Base-by-base conservation (phyloP, 2,329 filamentous ascomycete genomes). In the Nemania sp. region DNA sequence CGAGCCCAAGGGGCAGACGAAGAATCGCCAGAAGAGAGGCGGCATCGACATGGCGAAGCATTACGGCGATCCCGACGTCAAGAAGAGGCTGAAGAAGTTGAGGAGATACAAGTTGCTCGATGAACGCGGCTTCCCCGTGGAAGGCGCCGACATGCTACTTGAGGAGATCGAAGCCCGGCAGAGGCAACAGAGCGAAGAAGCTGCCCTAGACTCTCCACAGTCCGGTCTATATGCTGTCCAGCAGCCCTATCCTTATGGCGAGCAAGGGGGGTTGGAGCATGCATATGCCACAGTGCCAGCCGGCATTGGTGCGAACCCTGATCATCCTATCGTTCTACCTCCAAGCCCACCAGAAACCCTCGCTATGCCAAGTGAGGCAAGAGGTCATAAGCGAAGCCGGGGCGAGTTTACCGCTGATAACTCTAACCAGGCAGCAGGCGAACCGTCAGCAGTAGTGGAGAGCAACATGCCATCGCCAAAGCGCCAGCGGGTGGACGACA, bases 31-130 rank as follows among this genome's bases (percentile, higher is more conserved):
- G 21, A 53, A 39, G 4, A 53, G 70, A 17, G 53, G 29, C 2
- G 70, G 69, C 2, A 49, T 63, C 17, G 68, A 70, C 20, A 62
- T 68, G 21, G 48, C 64, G 2, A 71, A 68, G 48, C 69, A 71
- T 20, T 63, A 45, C 34, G 69, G 69, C 2, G 49, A 72, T 21
- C 67, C 69, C 9, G 20, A 52, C 9, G 7, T 49, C 15, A 66
- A 66, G 25, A 46, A 10, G 1, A 61, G 58, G n/a, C 53, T 69
- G 2, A 57, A 35, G 11, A 25, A 48, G 0, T 68, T 57, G 12
- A 67, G 47, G 25, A 43, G 34, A 1, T n/a, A 59, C 7, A 57
- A 43, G 0, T 43, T 71, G 6, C 39, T 69, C 2, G 67, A 68
- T 12, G 64, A 60, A 1, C 17, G 60, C 3, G 65, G 66, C 6